These are phyloP conservation scores for Podospora tetraspora DNA, from an alignment of 495 filamentous ascomycete genomes.

Conservation along the genomic window DNA sequence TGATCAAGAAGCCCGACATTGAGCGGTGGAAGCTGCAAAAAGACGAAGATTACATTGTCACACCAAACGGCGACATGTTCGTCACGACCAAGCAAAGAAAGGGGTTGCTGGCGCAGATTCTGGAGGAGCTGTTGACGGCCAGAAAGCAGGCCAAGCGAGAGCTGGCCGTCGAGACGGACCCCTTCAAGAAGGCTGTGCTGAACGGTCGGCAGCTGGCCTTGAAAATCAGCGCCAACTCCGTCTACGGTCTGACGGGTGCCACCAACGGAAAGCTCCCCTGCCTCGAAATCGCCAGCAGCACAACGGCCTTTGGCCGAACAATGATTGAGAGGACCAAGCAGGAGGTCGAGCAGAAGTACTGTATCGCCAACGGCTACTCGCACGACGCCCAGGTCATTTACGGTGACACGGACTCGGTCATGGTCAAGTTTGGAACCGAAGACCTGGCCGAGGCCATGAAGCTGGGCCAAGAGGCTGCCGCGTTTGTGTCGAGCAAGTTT, in stretches of 20 bases:
- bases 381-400: slow-evolving; percentile 97
- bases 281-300: slow-evolving; percentile 90
- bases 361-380: slow-evolving; percentile 85
- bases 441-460: slow-evolving; percentile 88
- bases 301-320: slow-evolving; percentile 88
- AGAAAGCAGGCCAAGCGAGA: slow-evolving; percentile 93
- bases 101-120: slow-evolving; percentile 87
- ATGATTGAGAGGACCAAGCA: slow-evolving; percentile 98
- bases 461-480: slow-evolving; percentile 82
- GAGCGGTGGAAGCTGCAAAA: slow-evolving; percentile 69
- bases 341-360: slow-evolving; percentile 85
- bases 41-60: slow-evolving; percentile 93
- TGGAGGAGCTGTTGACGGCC: slow-evolving; percentile 83
- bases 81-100: slow-evolving; percentile 84
- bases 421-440: slow-evolving; percentile 94
- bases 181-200: slow-evolving; percentile 94
- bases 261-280: slow-evolving; percentile 95
- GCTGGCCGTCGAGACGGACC: slow-evolving; percentile 82
- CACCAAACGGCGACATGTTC: slow-evolving; percentile 91
- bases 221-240: slow-evolving; percentile 96
- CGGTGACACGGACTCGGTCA: slow-evolving; percentile 98
- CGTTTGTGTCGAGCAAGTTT: slow-evolving; percentile 85
- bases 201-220: slow-evolving; percentile 96
- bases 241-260: slow-evolving; percentile 95
- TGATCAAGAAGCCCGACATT: slow-evolving; percentile 73